Conservation (phyloP, 176 grass and related monocot genomes). For the Otatea glauca region DNA sequence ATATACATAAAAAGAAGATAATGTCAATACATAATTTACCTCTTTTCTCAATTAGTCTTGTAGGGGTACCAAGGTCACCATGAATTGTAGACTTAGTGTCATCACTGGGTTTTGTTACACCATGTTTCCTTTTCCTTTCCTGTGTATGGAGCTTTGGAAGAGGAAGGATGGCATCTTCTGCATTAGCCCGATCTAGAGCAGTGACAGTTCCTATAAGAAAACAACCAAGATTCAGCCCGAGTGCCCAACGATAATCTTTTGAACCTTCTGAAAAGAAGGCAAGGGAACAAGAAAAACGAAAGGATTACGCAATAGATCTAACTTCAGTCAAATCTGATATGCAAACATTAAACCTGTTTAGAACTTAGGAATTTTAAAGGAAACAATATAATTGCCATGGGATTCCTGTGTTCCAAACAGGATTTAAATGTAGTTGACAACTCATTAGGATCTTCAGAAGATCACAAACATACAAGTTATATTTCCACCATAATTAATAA, state of each 20-base stretch:
- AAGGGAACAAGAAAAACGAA: constrained; percentile 24
- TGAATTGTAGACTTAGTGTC: constrained; percentile 41
- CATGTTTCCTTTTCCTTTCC: constrained; percentile 94
- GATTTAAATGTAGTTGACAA: not conserved
- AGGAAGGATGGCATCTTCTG: constrained; percentile 87
- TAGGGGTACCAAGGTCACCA: constrained; percentile 41
- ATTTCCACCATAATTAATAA: constrained; percentile 16
- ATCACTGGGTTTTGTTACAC: constrained; percentile 45
- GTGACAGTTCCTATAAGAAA: constrained; percentile 62
- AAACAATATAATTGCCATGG: not conserved
- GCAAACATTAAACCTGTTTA: not conserved
- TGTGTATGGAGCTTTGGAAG: constrained; percentile 73
- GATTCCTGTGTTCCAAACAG: not conserved
- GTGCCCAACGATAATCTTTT: not conserved
- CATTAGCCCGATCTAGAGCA: constrained; percentile 85
- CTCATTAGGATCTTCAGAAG: not conserved
- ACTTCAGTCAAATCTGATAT: not conserved
- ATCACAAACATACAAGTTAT: not conserved
- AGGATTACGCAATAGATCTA: not conserved
- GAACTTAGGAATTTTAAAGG: not conserved
- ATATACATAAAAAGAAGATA: constrained; percentile 11
- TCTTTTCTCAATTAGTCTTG: constrained; percentile 55
- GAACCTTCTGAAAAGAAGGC: constrained; percentile 21
- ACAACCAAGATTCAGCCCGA: constrained; percentile 44
- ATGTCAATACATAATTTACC: constrained; percentile 43